phyloP scores from a whole-genome alignment of 805 yeast genomes.

The Yarrowia sp. region DNA sequence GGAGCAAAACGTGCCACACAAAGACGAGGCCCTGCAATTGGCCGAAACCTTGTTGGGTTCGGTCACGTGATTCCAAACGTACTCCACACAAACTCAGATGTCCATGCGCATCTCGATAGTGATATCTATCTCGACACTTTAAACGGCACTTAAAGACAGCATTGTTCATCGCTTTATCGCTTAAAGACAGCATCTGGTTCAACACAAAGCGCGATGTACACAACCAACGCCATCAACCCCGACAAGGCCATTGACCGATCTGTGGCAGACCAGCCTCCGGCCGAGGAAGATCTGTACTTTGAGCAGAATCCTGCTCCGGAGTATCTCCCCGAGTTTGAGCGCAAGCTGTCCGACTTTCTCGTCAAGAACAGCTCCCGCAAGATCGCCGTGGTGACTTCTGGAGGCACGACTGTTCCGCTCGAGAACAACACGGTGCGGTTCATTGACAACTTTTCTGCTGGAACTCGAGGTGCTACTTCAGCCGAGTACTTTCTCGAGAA shows the following conservation, averaged over 20 bases:
- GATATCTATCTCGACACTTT: too few species aligned
- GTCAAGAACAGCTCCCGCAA: conserved; percentile 44
- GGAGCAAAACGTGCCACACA: not conserved
- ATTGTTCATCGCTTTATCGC: too few species aligned
- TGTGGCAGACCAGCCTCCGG: conserved; percentile 75
- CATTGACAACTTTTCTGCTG: conserved; percentile 95
- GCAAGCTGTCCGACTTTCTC: conserved; percentile 61
- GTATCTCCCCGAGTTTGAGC: conserved; percentile 62
- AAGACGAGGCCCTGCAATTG: conserved; percentile 1
- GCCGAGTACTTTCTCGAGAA: conserved; percentile 85
- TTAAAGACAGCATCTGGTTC: too few species aligned
- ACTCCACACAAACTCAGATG: too few species aligned
- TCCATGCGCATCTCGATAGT: too few species aligned
- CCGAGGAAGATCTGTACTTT: conserved; percentile 75
- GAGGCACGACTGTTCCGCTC: conserved; percentile 97
- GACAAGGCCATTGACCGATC: conserved; percentile 74
- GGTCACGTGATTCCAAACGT: not conserved
- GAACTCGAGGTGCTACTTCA: conserved; percentile 95
- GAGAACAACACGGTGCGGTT: conserved; percentile 96
- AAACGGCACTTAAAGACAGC: too few species aligned
- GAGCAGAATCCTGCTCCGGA: conserved; percentile 67
- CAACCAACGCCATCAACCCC: conserved; percentile 44
- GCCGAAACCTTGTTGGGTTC: not conserved
- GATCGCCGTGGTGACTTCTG: conserved; percentile 84
- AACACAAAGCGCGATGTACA: conserved; percentile 29